These are phyloP conservation scores for Lagenaria siceraria DNA, from an alignment of 306 rosid species.

Conservation along the genomic window DNA sequence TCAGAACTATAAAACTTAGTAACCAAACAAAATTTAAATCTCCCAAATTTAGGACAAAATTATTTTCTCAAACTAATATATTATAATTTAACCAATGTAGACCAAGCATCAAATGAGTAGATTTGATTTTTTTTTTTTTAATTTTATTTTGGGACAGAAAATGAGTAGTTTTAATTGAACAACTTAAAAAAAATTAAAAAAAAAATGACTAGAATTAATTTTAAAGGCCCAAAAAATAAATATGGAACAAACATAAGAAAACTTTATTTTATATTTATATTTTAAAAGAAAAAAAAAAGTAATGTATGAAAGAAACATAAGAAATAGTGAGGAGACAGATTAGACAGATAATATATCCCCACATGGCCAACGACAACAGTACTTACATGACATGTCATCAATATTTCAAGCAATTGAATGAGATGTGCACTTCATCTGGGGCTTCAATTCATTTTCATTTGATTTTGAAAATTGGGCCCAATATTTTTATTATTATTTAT, in stretches of 20 bases:
- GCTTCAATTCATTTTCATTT: not conserved
- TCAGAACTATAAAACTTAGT: no score
- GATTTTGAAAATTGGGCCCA: slow-evolving; percentile 30
- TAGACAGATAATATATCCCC: slow-evolving; percentile 43
- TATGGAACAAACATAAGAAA: not conserved
- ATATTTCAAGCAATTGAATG: slow-evolving; percentile 34
- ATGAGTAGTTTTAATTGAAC: no score
- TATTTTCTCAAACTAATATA: no score
- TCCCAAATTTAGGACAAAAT: no score
- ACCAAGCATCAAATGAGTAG: no score
- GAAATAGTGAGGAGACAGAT: slow-evolving; percentile 32
- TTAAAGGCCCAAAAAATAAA: no score
- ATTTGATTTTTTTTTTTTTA: no score
- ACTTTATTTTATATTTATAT: not conserved
- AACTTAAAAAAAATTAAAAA: no score
- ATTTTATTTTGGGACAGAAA: no score
- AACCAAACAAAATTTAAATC: no score
- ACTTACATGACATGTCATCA: slow-evolving; percentile 52
- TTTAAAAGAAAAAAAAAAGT: not conserved
- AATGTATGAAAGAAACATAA: slow-evolving; percentile 20
- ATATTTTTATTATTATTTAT: not conserved
- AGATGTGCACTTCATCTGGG: slow-evolving; percentile 23
- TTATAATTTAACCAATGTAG: no score
- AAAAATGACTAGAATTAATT: no score
- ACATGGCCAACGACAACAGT: slow-evolving; percentile 34